Evolutionary conservation across 345 rosid species (phyloP).

Genomic region (Crucihimalaya himalaica): DNA sequence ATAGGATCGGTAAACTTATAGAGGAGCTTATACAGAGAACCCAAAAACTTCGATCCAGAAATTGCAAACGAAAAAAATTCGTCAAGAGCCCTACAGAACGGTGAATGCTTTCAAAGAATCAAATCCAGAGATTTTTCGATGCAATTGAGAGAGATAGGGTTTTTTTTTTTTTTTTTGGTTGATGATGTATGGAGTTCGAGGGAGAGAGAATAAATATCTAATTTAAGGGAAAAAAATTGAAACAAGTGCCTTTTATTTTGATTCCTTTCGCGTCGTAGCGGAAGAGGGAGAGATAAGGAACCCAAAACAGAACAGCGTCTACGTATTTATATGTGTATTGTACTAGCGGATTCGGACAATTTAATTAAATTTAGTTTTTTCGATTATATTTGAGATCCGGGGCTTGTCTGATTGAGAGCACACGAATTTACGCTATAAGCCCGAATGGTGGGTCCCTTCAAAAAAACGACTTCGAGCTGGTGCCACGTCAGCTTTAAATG

Average conservation of each 20-base stretch:
- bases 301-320: neutral
- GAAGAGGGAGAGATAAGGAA: conserved; percentile 11
- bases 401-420: conserved; percentile 22
- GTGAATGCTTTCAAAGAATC: conserved; percentile 22
- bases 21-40: neutral
- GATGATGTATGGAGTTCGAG: neutral
- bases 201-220: conserved; percentile 20
- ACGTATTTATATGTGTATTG: neutral
- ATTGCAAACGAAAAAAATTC: neutral
- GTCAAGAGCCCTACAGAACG: conserved; percentile 16
- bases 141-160: neutral
- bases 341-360: conserved; percentile 21
- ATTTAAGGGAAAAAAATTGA: neutral
- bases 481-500: conserved; percentile 38
- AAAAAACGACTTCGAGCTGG: conserved; percentile 14
- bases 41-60: conserved; percentile 33
- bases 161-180: neutral
- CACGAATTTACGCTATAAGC: neutral
- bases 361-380: conserved; percentile 15
- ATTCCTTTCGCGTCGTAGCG: conserved; percentile 20
- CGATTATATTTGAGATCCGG: conserved; percentile 33
- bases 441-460: neutral
- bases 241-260: conserved; percentile 15
- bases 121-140: conserved; percentile 15
- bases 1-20: conserved; percentile 20